Evolutionary conservation across 2,329 filamentous ascomycete species (phyloP).

Genomic region (Alternaria sp.): DNA sequence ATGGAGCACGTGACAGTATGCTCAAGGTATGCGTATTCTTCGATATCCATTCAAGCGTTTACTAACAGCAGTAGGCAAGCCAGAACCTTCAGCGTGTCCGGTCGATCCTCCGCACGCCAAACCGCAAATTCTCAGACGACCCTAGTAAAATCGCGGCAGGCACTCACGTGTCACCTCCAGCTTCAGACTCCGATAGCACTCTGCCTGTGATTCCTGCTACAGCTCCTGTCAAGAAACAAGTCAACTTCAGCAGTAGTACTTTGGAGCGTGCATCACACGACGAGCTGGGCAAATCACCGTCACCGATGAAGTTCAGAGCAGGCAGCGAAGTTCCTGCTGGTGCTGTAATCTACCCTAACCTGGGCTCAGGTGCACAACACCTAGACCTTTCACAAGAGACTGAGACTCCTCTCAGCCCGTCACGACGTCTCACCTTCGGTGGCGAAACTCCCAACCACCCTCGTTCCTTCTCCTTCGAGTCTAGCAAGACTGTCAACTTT

Average conservation of each 20-base stretch:
- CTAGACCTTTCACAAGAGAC: conserved; percentile 45
- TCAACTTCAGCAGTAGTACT: conserved; percentile 80
- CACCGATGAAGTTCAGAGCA: conserved; percentile 47
- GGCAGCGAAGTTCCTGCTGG: conserved; percentile 46
- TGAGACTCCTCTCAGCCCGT: conserved; percentile 38
- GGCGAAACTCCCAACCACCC: conserved; percentile 41
- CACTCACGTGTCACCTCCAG: conserved; percentile 62
- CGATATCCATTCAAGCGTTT: not conserved
- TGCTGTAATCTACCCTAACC: conserved; percentile 43
- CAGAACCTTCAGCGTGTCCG: conserved; percentile 65
- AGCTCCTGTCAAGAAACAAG: conserved; percentile 78
- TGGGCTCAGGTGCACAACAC: conserved; percentile 46
- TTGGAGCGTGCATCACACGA: conserved; percentile 55
- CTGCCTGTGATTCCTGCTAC: conserved; percentile 67
- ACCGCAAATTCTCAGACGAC: conserved; percentile 68
- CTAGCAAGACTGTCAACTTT: conserved; percentile 57
- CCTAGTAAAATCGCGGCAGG: conserved; percentile 67
- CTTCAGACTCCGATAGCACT: conserved; percentile 59
- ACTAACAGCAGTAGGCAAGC: conserved; percentile 38
- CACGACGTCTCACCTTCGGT: conserved; percentile 49
- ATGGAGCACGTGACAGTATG: conserved; percentile 49
- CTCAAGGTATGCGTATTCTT: conserved; percentile 33
- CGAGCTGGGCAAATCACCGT: conserved; percentile 46
- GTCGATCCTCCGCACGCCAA: conserved; percentile 69
- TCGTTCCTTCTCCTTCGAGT: conserved; percentile 60